These are phyloP conservation scores for Oryza meridionalis DNA, from an alignment of 176 grass and related monocot species.

Conservation along the genomic window DNA sequence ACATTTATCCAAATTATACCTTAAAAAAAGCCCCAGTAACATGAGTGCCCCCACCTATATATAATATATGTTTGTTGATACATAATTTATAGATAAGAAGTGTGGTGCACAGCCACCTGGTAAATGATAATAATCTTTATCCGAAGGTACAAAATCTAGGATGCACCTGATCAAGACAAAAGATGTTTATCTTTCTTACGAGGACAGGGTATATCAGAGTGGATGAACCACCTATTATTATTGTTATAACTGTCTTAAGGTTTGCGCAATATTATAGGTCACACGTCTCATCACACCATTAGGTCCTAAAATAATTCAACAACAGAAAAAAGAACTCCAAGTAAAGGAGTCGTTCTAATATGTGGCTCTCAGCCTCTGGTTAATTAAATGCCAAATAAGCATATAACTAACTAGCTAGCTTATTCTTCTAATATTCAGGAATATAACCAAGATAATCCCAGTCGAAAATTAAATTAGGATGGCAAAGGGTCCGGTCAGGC, in stretches of 20 bases:
- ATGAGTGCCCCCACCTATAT: not conserved
- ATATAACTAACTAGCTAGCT: not conserved
- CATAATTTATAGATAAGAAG: not conserved
- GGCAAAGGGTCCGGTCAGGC: too few species aligned
- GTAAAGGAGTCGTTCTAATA: not conserved
- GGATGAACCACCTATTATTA: not conserved
- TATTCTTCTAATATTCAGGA: not conserved
- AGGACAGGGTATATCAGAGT: not conserved
- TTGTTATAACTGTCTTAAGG: not conserved
- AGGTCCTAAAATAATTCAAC: not conserved
- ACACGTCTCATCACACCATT: too few species aligned
- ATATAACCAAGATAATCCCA: not conserved
- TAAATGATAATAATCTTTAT: not conserved
- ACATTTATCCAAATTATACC: not conserved
- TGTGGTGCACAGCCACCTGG: not conserved
- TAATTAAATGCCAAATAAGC: not conserved
- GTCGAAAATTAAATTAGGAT: too few species aligned
- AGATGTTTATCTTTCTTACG: not conserved
- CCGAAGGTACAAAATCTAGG: not conserved
- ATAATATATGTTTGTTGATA: not conserved
- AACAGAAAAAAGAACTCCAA: not conserved
- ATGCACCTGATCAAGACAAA: not conserved
- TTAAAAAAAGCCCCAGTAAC: not conserved
- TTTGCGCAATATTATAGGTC: not conserved
- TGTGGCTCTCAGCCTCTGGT: not conserved